These are phyloP conservation scores for Ophiostoma fasciatum DNA, from an alignment of 2,329 filamentous ascomycete genomes.

Conservation along the genomic window DNA sequence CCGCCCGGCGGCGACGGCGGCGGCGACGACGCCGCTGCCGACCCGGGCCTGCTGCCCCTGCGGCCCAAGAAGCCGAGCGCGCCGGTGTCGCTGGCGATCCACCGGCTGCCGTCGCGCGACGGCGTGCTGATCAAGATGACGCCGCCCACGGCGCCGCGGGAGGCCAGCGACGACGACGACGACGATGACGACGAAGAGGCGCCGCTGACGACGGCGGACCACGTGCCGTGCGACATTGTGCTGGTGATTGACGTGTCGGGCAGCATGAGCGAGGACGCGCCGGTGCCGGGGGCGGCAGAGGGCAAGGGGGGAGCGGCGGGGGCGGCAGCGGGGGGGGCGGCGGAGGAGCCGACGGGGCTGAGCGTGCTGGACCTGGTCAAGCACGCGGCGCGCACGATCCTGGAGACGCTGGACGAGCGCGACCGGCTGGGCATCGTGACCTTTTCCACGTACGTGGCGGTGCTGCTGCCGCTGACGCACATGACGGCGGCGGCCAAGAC, in stretches of 20 bases:
- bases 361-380: constrained; percentile 44
- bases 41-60: background rate
- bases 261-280: constrained; percentile 36
- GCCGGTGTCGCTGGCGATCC: constrained; percentile 7
- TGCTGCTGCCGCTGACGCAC: constrained; percentile 22
- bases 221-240: constrained; percentile 43
- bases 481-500: constrained; percentile 34
- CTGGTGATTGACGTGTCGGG: constrained; percentile 46
- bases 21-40: too few species aligned
- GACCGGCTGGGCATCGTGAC: constrained; percentile 45
- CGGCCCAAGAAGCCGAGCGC: background rate
- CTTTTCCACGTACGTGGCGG: constrained; percentile 28
- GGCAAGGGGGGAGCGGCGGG: constrained; percentile 37
- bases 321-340: constrained; percentile 26
- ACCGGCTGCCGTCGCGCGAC: constrained; percentile 23
- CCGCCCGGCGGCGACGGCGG: too few species aligned
- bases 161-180: background rate
- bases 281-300: constrained; percentile 24
- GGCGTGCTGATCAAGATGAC: constrained; percentile 31
- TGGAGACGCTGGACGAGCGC: constrained; percentile 34
- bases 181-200: background rate
- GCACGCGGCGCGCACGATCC: constrained; percentile 42
- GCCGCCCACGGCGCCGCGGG: constrained; percentile 24
- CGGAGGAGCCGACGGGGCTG: constrained; percentile 34
- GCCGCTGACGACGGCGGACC: constrained; percentile 17